A percentile compares a stretch with the other conserved stretches of the same genome.
These are phyloP conservation scores for Myriosclerotinia duriaeana DNA, from an alignment of 2,329 filamentous ascomycete genomes.

Conservation along the genomic window DNA sequence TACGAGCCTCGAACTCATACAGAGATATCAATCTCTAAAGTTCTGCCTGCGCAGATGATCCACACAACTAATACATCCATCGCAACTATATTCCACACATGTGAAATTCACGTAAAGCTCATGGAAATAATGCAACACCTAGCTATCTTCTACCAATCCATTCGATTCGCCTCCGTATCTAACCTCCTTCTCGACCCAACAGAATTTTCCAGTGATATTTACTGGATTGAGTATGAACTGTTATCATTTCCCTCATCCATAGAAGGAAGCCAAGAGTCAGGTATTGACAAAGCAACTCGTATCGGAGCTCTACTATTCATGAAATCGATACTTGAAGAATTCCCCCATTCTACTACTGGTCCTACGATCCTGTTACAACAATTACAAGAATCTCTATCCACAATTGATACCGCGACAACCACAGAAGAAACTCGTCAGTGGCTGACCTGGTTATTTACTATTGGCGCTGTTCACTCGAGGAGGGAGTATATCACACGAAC, in stretches of 20 bases:
- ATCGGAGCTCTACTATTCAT: conserved; percentile 30
- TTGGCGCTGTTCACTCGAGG: conserved; percentile 17
- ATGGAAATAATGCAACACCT: conserved; percentile 26
- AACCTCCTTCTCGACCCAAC: conserved; percentile 24
- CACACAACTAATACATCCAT: conserved; percentile 6
- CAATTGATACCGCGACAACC: conserved; percentile 16
- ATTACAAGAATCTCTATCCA: conserved; percentile 25
- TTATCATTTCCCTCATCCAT: conserved; percentile 26
- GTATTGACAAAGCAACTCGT: conserved; percentile 28
- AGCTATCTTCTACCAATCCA: conserved; percentile 28
- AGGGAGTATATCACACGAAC: conserved; percentile 2
- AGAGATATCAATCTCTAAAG: conserved; percentile 25
- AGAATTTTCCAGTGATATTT: conserved; percentile 29
- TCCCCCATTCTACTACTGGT: conserved; percentile 28
- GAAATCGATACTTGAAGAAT: conserved; percentile 31
- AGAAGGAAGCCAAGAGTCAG: not conserved
- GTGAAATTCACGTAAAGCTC: conserved; percentile 23
- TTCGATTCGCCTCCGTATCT: conserved; percentile 22
- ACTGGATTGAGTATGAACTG: conserved; percentile 30
- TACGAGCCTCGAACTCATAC: conserved; percentile 18
- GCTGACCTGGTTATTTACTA: conserved; percentile 18
- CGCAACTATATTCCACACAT: not conserved
- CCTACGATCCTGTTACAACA: conserved; percentile 28
- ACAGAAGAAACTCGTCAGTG: not conserved
- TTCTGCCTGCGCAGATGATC: conserved; percentile 14